Evolutionary conservation across 441 rosid species (phyloP).

Genomic region (Cnidoscolus chayamansa): DNA sequence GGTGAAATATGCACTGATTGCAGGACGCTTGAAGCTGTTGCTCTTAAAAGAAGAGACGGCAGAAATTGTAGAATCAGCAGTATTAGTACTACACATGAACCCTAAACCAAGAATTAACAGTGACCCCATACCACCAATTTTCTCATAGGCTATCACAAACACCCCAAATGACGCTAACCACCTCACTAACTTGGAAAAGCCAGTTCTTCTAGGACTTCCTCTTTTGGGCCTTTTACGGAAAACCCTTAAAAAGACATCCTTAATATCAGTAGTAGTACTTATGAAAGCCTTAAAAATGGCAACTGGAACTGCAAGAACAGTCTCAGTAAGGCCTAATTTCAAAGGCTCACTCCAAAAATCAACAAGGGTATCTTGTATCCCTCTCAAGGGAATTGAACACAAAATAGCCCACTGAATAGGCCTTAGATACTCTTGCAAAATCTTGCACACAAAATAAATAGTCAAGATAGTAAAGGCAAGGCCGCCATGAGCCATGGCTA

Average conservation of each 20-base stretch:
- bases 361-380: constrained; percentile 80
- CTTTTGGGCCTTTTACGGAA: constrained; percentile 51
- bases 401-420: constrained; percentile 95
- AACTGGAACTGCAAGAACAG: constrained; percentile 77
- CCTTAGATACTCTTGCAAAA: constrained; percentile 75
- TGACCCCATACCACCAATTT: constrained; percentile 62
- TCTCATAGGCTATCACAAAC: constrained; percentile 74
- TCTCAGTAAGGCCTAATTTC: constrained; percentile 76
- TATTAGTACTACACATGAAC: constrained; percentile 54
- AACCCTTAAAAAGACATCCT: constrained; percentile 54
- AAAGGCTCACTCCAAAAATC: constrained; percentile 84
- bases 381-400: constrained; percentile 89
- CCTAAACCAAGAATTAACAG: constrained; percentile 62
- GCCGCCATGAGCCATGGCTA: constrained; percentile 98
- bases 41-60: constrained; percentile 66
- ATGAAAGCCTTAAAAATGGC: constrained; percentile 65
- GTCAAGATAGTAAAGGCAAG: constrained; percentile 64
- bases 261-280: constrained; percentile 69
- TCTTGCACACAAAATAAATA: constrained; percentile 69
- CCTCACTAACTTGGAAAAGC: constrained; percentile 64
- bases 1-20: constrained; percentile 66
- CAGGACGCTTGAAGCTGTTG: constrained; percentile 53
- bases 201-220: constrained; percentile 37
- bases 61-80: constrained; percentile 60
- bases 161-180: constrained; percentile 82